Percentiles rank a stretch among this genome's conserved stretches.
Evolutionary conservation across 495 filamentous ascomycete genomes (phyloP).

Genomic region (Hypoxylon subgilvum): DNA sequence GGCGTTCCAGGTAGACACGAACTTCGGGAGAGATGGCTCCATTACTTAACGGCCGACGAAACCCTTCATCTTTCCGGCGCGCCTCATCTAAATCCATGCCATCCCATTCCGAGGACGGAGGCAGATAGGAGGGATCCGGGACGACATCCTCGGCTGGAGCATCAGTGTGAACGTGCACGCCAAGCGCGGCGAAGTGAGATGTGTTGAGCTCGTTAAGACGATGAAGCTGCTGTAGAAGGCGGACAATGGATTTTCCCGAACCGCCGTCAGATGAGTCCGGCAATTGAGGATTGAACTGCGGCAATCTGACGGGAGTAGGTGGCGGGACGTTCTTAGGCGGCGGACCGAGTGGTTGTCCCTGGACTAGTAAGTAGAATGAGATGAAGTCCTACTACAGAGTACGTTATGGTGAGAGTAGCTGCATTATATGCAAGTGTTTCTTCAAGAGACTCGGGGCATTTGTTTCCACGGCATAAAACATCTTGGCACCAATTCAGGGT

Average conservation of each 20-base stretch:
- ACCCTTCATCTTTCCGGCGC: conserved; percentile 49
- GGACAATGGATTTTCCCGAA: conserved; percentile 43
- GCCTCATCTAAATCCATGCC: conserved; percentile 51
- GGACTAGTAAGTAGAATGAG: conserved; percentile 44
- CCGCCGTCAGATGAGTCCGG: conserved; percentile 12
- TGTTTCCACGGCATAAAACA: no score
- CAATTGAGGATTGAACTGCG: conserved; percentile 48
- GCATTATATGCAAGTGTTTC: no score
- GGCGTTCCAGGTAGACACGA: conserved; percentile 58
- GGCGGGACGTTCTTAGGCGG: conserved; percentile 57
- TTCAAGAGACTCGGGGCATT: no score
- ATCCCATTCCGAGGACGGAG: conserved; percentile 54
- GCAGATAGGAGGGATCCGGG: conserved; percentile 55
- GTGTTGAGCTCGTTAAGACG: conserved; percentile 54
- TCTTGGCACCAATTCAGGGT: no score
- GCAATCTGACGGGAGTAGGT: conserved; percentile 60
- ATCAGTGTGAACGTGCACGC: conserved; percentile 55
- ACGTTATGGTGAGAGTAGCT: neutral
- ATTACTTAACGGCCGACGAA: conserved; percentile 50
- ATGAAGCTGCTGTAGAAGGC: conserved; percentile 54
- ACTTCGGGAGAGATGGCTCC: conserved; percentile 57
- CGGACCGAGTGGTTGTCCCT: conserved; percentile 32
- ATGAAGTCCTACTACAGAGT: conserved; percentile 16
- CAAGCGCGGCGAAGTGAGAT: conserved; percentile 57
- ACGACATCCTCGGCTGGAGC: conserved; percentile 51